Evolutionary conservation across 2,329 filamentous ascomycete species (phyloP).

Genomic region (Torrubiellomyces zombiae): DNA sequence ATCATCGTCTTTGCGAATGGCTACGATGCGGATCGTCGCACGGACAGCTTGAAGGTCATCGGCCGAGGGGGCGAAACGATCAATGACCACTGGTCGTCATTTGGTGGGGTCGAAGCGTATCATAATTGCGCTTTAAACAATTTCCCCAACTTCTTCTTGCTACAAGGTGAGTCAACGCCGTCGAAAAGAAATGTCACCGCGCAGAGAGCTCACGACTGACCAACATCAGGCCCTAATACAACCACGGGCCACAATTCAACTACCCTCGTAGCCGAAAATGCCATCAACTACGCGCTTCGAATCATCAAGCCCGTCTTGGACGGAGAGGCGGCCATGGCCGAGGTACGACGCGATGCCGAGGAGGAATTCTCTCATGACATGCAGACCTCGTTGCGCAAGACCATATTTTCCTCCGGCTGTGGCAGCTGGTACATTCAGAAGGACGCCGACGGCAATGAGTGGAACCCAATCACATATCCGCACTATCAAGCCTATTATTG

Average conservation of each 20-base stretch:
- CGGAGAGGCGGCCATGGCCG: conserved; percentile 12
- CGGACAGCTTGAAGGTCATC: conserved; percentile 33
- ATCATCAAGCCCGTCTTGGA: conserved; percentile 33
- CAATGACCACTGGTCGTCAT: conserved; percentile 36
- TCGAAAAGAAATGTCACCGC: too few species aligned
- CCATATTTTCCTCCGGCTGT: conserved; percentile 18
- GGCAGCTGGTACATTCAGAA: conserved; percentile 19
- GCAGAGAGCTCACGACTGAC: too few species aligned
- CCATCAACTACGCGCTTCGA: conserved; percentile 40
- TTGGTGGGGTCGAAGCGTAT: conserved; percentile 46
- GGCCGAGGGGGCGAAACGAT: conserved; percentile 33
- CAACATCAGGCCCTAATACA: conserved; percentile 39
- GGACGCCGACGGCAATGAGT: conserved; percentile 9
- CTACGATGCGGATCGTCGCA: conserved; percentile 37
- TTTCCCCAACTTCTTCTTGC: conserved; percentile 49
- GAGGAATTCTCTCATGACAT: conserved; percentile 13
- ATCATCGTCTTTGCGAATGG: conserved; percentile 46
- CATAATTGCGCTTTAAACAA: conserved; percentile 38
- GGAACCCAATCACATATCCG: conserved; percentile 20
- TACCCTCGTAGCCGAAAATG: conserved; percentile 43
- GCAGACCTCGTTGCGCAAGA: conserved; percentile 16
- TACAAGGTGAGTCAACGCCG: conserved; percentile 28
- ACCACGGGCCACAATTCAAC: conserved; percentile 44
- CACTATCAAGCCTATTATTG: conserved; percentile 18
- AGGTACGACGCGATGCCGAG: conserved; percentile 19